Conservation (phyloP, 148 eudicot genomes). For the Gaultheria prostrata region DNA sequence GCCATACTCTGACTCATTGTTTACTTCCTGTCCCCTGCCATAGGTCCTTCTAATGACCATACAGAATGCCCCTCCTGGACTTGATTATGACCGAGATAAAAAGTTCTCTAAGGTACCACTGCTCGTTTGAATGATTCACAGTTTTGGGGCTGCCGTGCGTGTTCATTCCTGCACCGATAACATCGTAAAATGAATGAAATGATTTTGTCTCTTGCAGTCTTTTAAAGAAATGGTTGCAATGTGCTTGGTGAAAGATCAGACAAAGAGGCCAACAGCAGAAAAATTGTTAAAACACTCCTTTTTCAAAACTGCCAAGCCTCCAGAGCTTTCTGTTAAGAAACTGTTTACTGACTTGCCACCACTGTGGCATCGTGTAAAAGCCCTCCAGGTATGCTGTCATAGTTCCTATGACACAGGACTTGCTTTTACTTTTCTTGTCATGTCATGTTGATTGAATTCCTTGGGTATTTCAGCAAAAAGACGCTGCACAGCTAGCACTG, state of each 20-base stretch:
- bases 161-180: not conserved
- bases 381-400: constrained; percentile 58
- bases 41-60: constrained; percentile 97
- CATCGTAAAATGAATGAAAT: not conserved
- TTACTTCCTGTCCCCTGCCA: constrained; percentile 6
- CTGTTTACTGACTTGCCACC: constrained; percentile 87
- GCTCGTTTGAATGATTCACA: constrained; percentile 2
- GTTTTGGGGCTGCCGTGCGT: not conserved
- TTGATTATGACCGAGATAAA: constrained; percentile 96
- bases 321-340: constrained; percentile 82
- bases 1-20: not conserved
- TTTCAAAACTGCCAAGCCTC: constrained; percentile 88
- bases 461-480: constrained; percentile 40
- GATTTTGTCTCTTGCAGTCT: constrained; percentile 49
- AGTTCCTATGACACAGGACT: constrained; percentile 6
- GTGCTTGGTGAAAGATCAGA: constrained; percentile 99
- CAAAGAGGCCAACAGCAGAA: constrained; percentile 92
- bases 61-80: constrained; percentile 98
- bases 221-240: constrained; percentile 98
- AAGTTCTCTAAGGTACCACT: constrained; percentile 83
- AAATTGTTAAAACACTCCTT: constrained; percentile 90
- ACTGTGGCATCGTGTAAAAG: constrained; percentile 88
- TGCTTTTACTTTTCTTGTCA: constrained; percentile 11
- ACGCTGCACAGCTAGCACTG: constrained; percentile 94
- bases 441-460: not conserved